Percentiles rank a stretch among this genome's conserved stretches.
These are phyloP conservation scores for Neofusicoccum umdonicola DNA, from an alignment of 2,329 filamentous ascomycete species.

Conservation along the genomic window DNA sequence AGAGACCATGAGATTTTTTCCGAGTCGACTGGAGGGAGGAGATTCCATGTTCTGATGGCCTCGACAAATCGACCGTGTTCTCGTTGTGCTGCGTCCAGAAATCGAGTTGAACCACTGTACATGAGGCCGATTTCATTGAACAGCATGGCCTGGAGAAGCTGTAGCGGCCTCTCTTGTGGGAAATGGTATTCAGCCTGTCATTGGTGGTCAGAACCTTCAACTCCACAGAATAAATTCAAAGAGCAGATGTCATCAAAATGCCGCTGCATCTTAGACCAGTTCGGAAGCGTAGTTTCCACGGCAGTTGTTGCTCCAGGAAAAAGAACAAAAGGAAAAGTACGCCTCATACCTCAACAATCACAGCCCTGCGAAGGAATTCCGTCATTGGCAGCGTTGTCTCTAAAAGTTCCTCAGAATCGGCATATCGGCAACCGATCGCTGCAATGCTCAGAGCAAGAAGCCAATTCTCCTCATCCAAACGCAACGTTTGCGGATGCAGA, in stretches of 20 bases:
- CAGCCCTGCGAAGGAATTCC: constrained; percentile 1
- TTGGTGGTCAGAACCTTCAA: neutral
- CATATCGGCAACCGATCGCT: neutral
- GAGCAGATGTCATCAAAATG: too few species aligned
- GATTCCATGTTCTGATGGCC: neutral
- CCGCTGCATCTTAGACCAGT: too few species aligned
- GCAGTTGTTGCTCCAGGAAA: too few species aligned
- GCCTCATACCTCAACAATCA: neutral
- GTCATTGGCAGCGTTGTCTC: neutral
- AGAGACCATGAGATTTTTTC: neutral
- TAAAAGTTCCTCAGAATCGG: neutral
- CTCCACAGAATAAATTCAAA: too few species aligned
- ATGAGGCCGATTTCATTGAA: neutral
- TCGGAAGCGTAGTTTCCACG: too few species aligned
- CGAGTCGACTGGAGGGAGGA: neutral
- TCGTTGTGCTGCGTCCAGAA: neutral
- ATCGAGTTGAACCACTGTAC: neutral
- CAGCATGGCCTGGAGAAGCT: neutral
- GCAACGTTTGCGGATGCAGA: neutral
- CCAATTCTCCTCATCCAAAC: neutral
- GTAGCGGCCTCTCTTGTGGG: neutral
- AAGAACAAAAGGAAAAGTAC: too few species aligned
- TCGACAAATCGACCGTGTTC: neutral
- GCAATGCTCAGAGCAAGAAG: neutral
- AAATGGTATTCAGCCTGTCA: neutral